Evolutionary conservation across 352 stramenopile genomes (phyloP), one percentile per base, ranked within the genome.

Genomic region (Phytophthora tentaculata): DNA sequence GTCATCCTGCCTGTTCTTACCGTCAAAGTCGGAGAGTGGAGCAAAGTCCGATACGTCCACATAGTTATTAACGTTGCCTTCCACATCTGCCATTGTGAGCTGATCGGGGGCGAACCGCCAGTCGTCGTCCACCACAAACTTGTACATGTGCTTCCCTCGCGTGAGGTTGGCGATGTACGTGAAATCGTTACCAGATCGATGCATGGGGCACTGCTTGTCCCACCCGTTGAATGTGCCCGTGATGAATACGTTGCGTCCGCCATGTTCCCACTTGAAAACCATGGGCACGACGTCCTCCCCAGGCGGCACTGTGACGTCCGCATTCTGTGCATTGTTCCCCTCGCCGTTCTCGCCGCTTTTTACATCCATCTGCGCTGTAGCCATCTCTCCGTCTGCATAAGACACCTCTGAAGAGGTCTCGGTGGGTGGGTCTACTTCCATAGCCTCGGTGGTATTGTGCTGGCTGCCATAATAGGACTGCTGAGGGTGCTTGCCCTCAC

Each of bases 81-180:
- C 96, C 35, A 99, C 97, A 72, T 99, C 98, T 9, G 98, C 97
- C 28, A 99, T 97, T 4, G 97, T 99, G 41, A 98, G 97, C 71
- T 96, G 88, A 50, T 97, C 90, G 3, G 94, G 93, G 16, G 94
- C 91, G 58, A 97, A 98, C 28, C 97, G 88, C 98, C 98, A 99
- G 80, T 99, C 97, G 67, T 99, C 97, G 73, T 99, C 98, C 24
- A 99, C 98, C 60, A 99, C 98, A 74, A 99, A 99, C 87, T 99
- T 99, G 82, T 99, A 99, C 61, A 97, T 97, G 81, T 99, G 97
- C 74, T 99, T 99, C 5, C 97, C 97, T 10, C 87, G 82, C 56
- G 88, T 94, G 35, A 99, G 86, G 78, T 99, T 99, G 67, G 98
- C 97, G 79, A 99, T 99, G 84, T 99, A 99, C 44, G 97, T 99